These are phyloP conservation scores for Phylloporus scabripes DNA, from an alignment of 768 basidiomycete species.

Conservation along the genomic window DNA sequence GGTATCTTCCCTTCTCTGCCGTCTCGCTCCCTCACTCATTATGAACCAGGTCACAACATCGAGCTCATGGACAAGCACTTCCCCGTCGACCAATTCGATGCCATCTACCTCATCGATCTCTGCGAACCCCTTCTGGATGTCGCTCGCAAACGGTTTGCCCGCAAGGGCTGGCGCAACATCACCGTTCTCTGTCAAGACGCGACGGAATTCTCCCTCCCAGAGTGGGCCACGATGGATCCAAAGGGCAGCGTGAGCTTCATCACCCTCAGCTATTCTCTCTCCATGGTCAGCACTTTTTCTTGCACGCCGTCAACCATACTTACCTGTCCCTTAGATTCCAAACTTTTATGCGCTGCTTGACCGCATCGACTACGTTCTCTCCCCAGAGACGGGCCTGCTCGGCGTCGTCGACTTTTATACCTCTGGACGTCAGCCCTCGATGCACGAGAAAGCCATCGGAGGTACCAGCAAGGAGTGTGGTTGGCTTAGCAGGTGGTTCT, in stretches of 20 bases:
- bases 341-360: constrained; percentile 64
- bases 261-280: constrained; percentile 53
- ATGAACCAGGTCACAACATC: constrained; percentile 52
- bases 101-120: constrained; percentile 66
- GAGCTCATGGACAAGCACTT: constrained; percentile 65
- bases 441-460: constrained; percentile 59
- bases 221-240: constrained; percentile 46
- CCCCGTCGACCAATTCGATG: constrained; percentile 55
- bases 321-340: constrained; percentile 40
- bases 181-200: constrained; percentile 71
- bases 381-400: constrained; percentile 52
- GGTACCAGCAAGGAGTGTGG: constrained; percentile 54
- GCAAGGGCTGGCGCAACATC: constrained; percentile 69
- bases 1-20: constrained; percentile 27
- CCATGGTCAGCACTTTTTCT: constrained; percentile 37
- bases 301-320: background rate
- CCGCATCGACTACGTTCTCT: constrained; percentile 58
- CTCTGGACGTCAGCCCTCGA: constrained; percentile 47
- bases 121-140: constrained; percentile 68
- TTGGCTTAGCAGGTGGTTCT: constrained; percentile 71
- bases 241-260: constrained; percentile 52
- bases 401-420: constrained; percentile 76
- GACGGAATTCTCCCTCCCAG: constrained; percentile 57
- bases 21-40: constrained; percentile 1
- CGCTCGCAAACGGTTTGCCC: constrained; percentile 60